Percentiles rank a stretch among this genome's conserved stretches.
Conservation (phyloP, 768 basidiomycete genomes). For the Russula vinacea region DNA sequence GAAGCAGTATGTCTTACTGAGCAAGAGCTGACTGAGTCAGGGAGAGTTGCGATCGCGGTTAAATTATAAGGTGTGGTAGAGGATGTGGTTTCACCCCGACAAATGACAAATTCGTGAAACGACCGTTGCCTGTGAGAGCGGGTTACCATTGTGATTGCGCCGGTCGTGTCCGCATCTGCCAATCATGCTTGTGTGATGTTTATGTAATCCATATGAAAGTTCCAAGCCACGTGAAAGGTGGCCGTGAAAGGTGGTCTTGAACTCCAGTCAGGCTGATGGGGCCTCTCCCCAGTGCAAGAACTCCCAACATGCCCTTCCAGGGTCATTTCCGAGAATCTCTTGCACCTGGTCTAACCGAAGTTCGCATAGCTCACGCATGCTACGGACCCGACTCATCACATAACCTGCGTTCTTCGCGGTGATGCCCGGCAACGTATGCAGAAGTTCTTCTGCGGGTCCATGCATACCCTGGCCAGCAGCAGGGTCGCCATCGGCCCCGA, state of each 20-base stretch:
- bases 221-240: not conserved
- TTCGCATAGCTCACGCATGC: conserved; percentile 70
- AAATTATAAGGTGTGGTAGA: not conserved
- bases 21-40: not conserved
- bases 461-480: conserved; percentile 68
- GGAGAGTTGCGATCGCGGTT: not conserved
- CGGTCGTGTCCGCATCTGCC: conserved; percentile 1
- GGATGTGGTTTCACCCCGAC: not conserved
- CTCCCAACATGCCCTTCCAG: conserved; percentile 73
- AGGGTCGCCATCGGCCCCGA: conserved; percentile 77
- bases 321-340: conserved; percentile 73
- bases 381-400: conserved; percentile 78
- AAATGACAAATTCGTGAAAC: not conserved
- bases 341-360: conserved; percentile 60
- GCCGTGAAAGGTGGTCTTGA: not conserved
- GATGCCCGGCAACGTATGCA: conserved; percentile 81
- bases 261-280: not conserved
- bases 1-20: not conserved
- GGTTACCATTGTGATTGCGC: conserved; percentile 15
- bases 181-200: conserved; percentile 4
- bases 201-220: not conserved
- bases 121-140: conserved; percentile 1
- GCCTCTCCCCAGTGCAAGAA: conserved; percentile 75
- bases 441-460: conserved; percentile 73
- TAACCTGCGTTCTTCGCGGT: conserved; percentile 80